Evolutionary conservation across 2,329 filamentous ascomycete species (phyloP), one percentile per base, ranked within the genome.

Genomic region (Talaromyces sp.): DNA sequence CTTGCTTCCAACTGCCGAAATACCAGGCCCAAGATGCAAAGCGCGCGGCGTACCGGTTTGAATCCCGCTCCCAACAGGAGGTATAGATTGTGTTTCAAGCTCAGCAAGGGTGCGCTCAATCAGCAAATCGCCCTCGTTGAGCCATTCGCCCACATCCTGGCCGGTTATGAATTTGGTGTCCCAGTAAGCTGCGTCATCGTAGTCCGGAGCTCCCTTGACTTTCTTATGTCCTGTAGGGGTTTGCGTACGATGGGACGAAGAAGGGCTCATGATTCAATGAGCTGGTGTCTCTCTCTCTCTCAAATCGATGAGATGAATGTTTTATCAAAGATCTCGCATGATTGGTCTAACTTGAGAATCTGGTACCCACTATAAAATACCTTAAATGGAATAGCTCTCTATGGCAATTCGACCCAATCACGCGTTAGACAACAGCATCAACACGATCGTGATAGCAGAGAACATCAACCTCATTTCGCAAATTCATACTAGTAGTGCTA

Each of bases 71-170:
- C 3, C 40, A 34, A 49, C 47, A 5, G 54, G 22, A 15, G 40
- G 38, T 2, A 62, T n/a, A 7, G 66, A 69, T 27, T 54, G 43
- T 19, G 54, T 40, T 7, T 75, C 71, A 29, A 77, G 62, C 38
- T 73, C 68, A 10, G 69, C 66, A 56, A 77, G 29, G 3, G 70
- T 70, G 2, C 68, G 67, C 8, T 75, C 74, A 22, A 77, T 63
- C 11, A 77, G 65, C 22, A 64, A 63, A 29, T 77, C 73, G 34
- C 76, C 76, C 1, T 75, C 63, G 56, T 77, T 78, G 64, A 78
- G 63, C 76, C 76, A 78, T 69, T 78, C 76, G 29, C 76, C 75
- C 15, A 76, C 72, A 72, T 78, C 76, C 15, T 68, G 68, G n/a
- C 75, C 74, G n/a, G 70, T 73, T 34, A 73, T 73, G 61, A 78